phyloP scores from a whole-genome alignment of 2,329 filamentous ascomycete species.

The Graphilbum fragrans region DNA sequence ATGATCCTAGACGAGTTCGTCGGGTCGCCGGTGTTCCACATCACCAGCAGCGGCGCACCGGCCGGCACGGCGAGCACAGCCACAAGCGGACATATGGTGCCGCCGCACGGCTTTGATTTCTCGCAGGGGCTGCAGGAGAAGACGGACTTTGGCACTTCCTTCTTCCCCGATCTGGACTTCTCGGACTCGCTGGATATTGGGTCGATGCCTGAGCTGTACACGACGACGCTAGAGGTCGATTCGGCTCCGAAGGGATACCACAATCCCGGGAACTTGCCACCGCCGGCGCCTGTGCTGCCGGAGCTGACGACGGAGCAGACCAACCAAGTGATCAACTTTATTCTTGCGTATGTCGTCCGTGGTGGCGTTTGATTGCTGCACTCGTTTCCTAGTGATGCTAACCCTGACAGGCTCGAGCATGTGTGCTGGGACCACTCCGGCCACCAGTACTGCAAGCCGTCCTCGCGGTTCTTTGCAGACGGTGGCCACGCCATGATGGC shows the following conservation, averaged over 20 bases:
- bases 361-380: not conserved
- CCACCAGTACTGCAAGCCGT: constrained; percentile 15
- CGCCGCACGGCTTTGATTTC: too few species aligned
- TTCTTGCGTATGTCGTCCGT: constrained; percentile 31
- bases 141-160: too few species aligned
- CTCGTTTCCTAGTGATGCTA: constrained; percentile 3
- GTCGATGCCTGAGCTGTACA: not conserved
- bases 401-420: constrained; percentile 31
- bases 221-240: not conserved
- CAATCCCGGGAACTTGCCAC: too few species aligned
- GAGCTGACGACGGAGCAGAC: constrained; percentile 26
- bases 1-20: constrained; percentile 28
- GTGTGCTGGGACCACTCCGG: constrained; percentile 39
- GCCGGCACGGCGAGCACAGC: too few species aligned
- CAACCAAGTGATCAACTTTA: constrained; percentile 37
- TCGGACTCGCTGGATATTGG: not conserved
- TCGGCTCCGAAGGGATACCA: too few species aligned
- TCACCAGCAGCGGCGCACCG: constrained; percentile 14
- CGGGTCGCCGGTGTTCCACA: constrained; percentile 29
- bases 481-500: constrained; percentile 33
- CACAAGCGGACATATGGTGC: too few species aligned
- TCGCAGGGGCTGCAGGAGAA: not conserved
- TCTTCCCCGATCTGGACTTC: not conserved
- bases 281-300: constrained; percentile 1
- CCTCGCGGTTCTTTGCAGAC: constrained; percentile 7